Conservation (phyloP, 1,284 basidiomycete genomes). For the Naganishia liquefaciens region DNA sequence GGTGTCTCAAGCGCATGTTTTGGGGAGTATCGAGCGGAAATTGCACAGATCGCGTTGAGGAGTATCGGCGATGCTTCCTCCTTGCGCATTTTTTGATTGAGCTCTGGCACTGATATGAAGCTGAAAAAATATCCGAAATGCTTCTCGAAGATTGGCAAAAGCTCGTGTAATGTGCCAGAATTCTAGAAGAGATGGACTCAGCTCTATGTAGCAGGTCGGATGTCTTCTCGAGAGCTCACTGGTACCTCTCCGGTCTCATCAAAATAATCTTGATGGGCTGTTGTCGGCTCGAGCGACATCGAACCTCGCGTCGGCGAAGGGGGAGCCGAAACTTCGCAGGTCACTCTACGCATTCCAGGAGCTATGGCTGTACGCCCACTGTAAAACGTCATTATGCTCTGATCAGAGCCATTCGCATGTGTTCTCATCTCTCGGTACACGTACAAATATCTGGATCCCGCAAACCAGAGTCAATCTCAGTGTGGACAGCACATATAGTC, state of each 20-base stretch:
- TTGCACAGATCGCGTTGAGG: conserved; percentile 36
- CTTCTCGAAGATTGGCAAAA: conserved; percentile 34
- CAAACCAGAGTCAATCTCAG: neutral
- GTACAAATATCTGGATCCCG: conserved; percentile 22
- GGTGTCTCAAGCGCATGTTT: conserved; percentile 21
- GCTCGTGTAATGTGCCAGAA: conserved; percentile 27
- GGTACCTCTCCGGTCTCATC: conserved; percentile 19
- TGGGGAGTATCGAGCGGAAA: conserved; percentile 34
- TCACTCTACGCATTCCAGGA: conserved; percentile 36
- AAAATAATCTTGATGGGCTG: conserved; percentile 6
- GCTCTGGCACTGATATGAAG: conserved; percentile 20
- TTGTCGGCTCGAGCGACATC: conserved; percentile 7
- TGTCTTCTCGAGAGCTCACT: conserved; percentile 6
- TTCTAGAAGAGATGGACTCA: conserved; percentile 11
- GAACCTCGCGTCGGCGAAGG: conserved; percentile 25
- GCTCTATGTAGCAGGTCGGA: neutral
- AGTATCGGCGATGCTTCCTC: conserved; percentile 28
- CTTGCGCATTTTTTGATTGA: conserved; percentile 6
- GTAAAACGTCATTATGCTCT: no score
- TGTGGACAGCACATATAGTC: neutral
- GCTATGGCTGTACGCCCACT: conserved; percentile 38
- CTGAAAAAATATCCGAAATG: conserved; percentile 38
- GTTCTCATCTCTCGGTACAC: neutral
- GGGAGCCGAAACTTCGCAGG: conserved; percentile 34
- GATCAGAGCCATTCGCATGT: neutral